Evolutionary conservation across 768 basidiomycete genomes (phyloP).

Genomic region (Agaricus sinodeliciosus): DNA sequence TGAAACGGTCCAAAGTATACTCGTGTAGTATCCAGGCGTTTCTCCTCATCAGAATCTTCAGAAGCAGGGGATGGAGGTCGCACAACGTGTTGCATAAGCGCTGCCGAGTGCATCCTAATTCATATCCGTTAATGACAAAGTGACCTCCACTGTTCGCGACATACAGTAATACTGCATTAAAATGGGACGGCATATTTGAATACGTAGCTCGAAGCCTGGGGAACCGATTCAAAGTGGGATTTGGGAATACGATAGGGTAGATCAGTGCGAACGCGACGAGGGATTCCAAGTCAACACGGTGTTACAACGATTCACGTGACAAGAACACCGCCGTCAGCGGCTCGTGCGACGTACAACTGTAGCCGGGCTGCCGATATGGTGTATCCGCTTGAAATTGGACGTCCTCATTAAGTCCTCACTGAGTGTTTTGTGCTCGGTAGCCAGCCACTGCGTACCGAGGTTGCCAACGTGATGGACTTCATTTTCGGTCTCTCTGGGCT

Average conservation of each 20-base stretch:
- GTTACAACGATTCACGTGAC: not conserved
- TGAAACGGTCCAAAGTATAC: constrained; percentile 45
- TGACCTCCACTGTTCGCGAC: not conserved
- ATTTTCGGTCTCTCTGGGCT: constrained; percentile 24
- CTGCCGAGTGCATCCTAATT: constrained; percentile 14
- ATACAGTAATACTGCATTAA: not conserved
- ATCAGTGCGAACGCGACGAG: not conserved
- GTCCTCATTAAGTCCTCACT: too few species aligned
- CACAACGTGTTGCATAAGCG: constrained; percentile 2
- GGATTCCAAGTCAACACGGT: not conserved
- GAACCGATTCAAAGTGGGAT: not conserved
- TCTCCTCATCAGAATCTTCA: constrained; percentile 34
- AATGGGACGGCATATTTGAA: not conserved
- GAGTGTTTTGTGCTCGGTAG: too few species aligned
- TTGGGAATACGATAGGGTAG: not conserved
- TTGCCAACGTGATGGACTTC: constrained; percentile 3
- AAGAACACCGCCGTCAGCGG: not conserved
- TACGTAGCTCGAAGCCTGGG: not conserved
- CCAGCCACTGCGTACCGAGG: too few species aligned
- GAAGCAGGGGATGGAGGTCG: constrained; percentile 19
- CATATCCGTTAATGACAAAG: not conserved
- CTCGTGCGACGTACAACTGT: too few species aligned
- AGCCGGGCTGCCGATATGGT: not conserved
- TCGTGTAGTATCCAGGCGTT: constrained; percentile 35
- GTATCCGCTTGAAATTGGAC: not conserved